Base-by-base conservation (phyloP, 805 yeast species). In the Candida jianshihensis region DNA sequence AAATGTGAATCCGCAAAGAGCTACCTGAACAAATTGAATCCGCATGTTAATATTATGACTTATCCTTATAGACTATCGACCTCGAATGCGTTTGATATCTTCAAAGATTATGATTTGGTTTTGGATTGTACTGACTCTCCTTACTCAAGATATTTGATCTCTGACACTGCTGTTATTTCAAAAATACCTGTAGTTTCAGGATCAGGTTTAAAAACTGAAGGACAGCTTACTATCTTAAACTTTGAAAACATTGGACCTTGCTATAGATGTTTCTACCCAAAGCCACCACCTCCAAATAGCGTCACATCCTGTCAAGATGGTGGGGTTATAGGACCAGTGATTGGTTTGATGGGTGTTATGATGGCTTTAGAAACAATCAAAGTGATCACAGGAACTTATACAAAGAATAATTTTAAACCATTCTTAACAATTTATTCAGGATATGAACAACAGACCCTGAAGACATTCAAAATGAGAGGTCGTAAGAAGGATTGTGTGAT, bases 81-180 rank as follows among this genome's bases (percentile, higher is more conserved):
- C 26, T 51, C 47, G 0, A 88, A 87, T 56, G 82, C 86, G 0
- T 75, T 82, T 47, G 69, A 59, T 0, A 71, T 87, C 1, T 66
- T 88, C 33, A 48, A 56, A n/a, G 47, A 61, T 4, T 88, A 83
- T 58, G 96, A 90, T 51, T 42, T 82, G 22, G 75, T 92, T 4
- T 62, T 92, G 16, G 99, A 92, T 58, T 94, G 98, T 53, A 90
- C 98, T 0, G 99, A 92, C 59, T 78, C 90, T 2, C 97, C 97
- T 11, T 73, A 76, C 30, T 78, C 94, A 0, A 64, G 98, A 44
- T 92, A 92, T 54, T 67, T 92, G 41, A 75, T 92, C 24, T 84
- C 86, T 38, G 99, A 92, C 57, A 82, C 79, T 1, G 78, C 88
- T 11, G 95, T 86, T 0, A 46, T 80, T 1, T 54, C 73, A 2